A percentile compares a stretch with the other conserved stretches of the same genome.
Evolutionary conservation across 768 basidiomycete genomes (phyloP).

Genomic region (Mycena metata): DNA sequence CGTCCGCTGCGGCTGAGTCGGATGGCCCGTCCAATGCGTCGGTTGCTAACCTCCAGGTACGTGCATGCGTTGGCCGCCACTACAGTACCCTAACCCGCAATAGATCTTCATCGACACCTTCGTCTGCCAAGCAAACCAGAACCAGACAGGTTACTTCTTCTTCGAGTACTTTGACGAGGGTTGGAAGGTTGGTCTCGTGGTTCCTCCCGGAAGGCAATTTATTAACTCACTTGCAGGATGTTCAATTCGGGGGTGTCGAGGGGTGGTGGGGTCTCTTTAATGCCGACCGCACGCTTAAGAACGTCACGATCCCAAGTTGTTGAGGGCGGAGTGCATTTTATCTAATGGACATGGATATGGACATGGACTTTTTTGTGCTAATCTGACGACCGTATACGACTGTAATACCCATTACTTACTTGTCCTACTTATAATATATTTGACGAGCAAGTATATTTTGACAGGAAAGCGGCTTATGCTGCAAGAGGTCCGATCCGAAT

Average conservation of each 20-base stretch:
- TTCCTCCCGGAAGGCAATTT: neutral
- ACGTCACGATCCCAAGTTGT: constrained; percentile 76
- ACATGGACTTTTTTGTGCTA: neutral
- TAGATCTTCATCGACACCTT: constrained; percentile 89
- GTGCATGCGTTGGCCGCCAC: neutral
- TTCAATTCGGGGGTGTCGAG: constrained; percentile 61
- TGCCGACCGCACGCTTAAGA: constrained; percentile 72
- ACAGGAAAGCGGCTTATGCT: constrained; percentile 11
- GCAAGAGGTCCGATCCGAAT: too few species aligned
- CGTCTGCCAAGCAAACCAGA: constrained; percentile 87
- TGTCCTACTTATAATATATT: too few species aligned
- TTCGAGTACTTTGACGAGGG: constrained; percentile 82
- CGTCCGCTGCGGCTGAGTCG: constrained; percentile 66
- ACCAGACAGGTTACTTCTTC: constrained; percentile 89
- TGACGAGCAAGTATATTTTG: too few species aligned
- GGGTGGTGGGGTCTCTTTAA: constrained; percentile 45
- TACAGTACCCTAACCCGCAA: neutral
- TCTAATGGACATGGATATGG: neutral
- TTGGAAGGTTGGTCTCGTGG: constrained; percentile 74
- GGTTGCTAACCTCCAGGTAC: constrained; percentile 69
- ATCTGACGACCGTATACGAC: constrained; percentile 15
- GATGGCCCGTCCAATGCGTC: constrained; percentile 81
- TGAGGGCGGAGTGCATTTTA: constrained; percentile 2
- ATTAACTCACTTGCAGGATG: constrained; percentile 53
- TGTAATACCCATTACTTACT: too few species aligned